Conservation (phyloP, 2,329 filamentous ascomycete genomes). For the Orbilia oligospora region DNA sequence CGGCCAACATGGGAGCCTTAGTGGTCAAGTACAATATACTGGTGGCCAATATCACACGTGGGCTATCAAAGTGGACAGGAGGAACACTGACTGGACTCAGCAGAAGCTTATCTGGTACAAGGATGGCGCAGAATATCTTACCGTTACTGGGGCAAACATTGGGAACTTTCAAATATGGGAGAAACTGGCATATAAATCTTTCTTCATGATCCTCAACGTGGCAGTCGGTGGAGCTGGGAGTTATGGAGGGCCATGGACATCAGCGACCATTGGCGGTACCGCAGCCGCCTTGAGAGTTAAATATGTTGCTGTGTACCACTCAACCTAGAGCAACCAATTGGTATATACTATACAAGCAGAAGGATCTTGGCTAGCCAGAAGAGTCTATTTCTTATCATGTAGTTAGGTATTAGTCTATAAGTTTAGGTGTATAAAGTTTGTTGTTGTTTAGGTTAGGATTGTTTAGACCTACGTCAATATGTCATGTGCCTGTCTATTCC, state of each 20-base stretch:
- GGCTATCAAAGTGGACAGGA: slow-evolving; percentile 66
- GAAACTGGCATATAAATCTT: slow-evolving; percentile 64
- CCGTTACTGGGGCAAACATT: slow-evolving; percentile 64
- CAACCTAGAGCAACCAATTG: slow-evolving; percentile 13
- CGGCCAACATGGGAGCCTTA: slow-evolving; percentile 66
- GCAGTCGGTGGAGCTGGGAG: slow-evolving; percentile 67
- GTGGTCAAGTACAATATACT: slow-evolving; percentile 67
- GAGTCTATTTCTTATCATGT: too few relatives aligned
- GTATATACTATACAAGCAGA: too few relatives aligned
- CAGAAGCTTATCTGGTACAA: slow-evolving; percentile 67
- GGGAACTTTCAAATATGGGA: slow-evolving; percentile 65
- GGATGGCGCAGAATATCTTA: slow-evolving; percentile 65
- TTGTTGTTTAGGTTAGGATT: too few relatives aligned
- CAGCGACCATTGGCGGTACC: slow-evolving; percentile 65
- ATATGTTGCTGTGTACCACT: slow-evolving; percentile 67
- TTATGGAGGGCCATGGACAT: slow-evolving; percentile 65
- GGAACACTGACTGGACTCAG: slow-evolving; percentile 62
- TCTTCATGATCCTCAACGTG: slow-evolving; percentile 68
- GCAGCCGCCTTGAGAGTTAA: slow-evolving; percentile 67
- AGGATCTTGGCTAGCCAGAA: too few relatives aligned
- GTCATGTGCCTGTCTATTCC: too few relatives aligned
- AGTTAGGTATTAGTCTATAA: too few relatives aligned
- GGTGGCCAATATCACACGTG: slow-evolving; percentile 66
- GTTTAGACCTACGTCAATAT: too few relatives aligned
- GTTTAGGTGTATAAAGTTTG: too few relatives aligned